These are phyloP conservation scores for Microcyclosporella mali DNA, from an alignment of 2,329 filamentous ascomycete species.

Conservation along the genomic window DNA sequence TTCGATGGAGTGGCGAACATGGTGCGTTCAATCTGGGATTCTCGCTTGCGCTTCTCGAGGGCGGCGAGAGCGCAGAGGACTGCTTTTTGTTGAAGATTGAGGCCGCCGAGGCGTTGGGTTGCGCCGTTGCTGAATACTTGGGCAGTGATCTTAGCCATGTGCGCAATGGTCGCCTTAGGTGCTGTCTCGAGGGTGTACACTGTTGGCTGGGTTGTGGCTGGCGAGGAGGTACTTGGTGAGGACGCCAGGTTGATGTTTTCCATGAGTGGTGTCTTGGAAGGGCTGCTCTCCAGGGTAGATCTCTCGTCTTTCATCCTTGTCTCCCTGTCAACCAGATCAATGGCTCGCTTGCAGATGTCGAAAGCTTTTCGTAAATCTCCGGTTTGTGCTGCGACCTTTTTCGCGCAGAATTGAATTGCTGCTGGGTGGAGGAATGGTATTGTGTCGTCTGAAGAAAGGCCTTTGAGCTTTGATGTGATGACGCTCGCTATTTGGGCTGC, in stretches of 20 bases:
- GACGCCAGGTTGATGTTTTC: conserved; percentile 74
- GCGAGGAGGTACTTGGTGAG: conserved; percentile 39
- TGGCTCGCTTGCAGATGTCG: conserved; percentile 81
- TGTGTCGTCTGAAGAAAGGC: conserved; percentile 45
- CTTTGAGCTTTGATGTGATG: conserved; percentile 74
- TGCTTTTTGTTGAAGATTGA: conserved; percentile 95
- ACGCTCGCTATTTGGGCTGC: conserved; percentile 81
- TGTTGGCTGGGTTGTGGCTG: conserved; percentile 30
- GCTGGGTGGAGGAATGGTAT: conserved; percentile 89
- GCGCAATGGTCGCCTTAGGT: conserved; percentile 79
- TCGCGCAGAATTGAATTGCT: conserved; percentile 86
- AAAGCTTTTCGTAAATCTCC: conserved; percentile 93
- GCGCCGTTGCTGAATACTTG: conserved; percentile 87
- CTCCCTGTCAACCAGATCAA: conserved; percentile 84
- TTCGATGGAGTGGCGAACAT: conserved; percentile 40
- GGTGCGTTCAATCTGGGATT: conserved; percentile 26
- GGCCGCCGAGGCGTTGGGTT: conserved; percentile 70
- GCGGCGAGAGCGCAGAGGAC: conserved; percentile 83
- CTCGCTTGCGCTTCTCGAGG: conserved; percentile 68
- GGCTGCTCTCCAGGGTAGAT: conserved; percentile 47
- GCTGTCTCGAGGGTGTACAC: conserved; percentile 67
- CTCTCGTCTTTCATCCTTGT: conserved; percentile 68
- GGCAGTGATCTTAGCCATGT: conserved; percentile 86
- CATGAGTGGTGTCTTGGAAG: conserved; percentile 68
- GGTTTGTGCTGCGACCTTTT: conserved; percentile 90